Percentiles rank a stretch among this genome's conserved stretches.
Evolutionary conservation across 257 asterid species (phyloP).

Genomic region (Nicotiana noctiflora): DNA sequence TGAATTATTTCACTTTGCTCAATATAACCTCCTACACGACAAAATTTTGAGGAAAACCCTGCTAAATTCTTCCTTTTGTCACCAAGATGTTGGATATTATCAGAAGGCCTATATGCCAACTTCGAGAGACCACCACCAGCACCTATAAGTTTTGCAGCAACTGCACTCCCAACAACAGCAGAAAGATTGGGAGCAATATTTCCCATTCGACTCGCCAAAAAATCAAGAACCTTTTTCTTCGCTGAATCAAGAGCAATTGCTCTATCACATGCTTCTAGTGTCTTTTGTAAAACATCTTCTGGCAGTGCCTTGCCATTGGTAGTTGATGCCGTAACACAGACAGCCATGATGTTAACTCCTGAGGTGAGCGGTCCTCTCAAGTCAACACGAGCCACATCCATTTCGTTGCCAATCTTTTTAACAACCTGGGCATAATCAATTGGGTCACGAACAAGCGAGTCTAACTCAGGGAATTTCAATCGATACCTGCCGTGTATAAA

Average conservation of each 20-base stretch:
- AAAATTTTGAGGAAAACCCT: slow-evolving; percentile 77
- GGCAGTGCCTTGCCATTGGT: slow-evolving; percentile 94
- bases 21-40: slow-evolving; percentile 51
- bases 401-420: slow-evolving; percentile 72
- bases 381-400: slow-evolving; percentile 82
- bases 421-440: slow-evolving; percentile 91
- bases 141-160: slow-evolving; percentile 91
- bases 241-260: slow-evolving; percentile 70
- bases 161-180: slow-evolving; percentile 86
- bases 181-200: slow-evolving; percentile 90
- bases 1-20: slow-evolving; percentile 78
- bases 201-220: slow-evolving; percentile 88
- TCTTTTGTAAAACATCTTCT: slow-evolving; percentile 69
- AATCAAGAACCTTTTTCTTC: slow-evolving; percentile 79
- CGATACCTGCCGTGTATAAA: slow-evolving; percentile 90
- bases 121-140: slow-evolving; percentile 85
- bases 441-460: slow-evolving; percentile 84
- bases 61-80: slow-evolving; percentile 81
- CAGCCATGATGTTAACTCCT: slow-evolving; percentile 67
- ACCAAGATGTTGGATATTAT: slow-evolving; percentile 88
- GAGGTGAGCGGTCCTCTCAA: slow-evolving; percentile 85
- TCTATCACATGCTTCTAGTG: slow-evolving; percentile 79
- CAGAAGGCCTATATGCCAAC: slow-evolving; percentile 87
- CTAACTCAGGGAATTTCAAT: slow-evolving; percentile 81
- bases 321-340: slow-evolving; percentile 89